These are phyloP conservation scores for Microcos paniculata DNA, from an alignment of 345 rosid genomes.

Conservation along the genomic window DNA sequence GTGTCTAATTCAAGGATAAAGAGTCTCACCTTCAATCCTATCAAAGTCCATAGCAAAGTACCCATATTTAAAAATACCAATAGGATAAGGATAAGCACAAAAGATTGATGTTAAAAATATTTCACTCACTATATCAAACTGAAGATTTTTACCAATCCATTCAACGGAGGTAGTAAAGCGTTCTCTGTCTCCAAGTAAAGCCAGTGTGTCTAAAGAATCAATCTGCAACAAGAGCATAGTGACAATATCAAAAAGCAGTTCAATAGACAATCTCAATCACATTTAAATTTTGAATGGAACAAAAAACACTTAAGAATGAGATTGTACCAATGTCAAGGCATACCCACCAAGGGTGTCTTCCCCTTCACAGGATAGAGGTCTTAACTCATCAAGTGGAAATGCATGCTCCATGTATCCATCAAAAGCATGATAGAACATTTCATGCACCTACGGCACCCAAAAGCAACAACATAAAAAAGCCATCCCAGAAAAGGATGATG, in stretches of 20 bases:
- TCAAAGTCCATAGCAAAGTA: background rate
- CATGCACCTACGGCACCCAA: slow-evolving; percentile 60
- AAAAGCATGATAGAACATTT: slow-evolving; percentile 97
- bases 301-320: background rate
- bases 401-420: slow-evolving; percentile 96
- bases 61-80: slow-evolving; percentile 5
- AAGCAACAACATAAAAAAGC: background rate
- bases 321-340: slow-evolving; percentile 84
- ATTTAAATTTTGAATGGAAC: background rate
- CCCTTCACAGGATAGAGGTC: slow-evolving; percentile 84
- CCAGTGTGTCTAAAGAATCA: slow-evolving; percentile 89
- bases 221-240: slow-evolving; percentile 45
- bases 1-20: background rate
- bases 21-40: slow-evolving; percentile 1
- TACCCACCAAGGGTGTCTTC: slow-evolving; percentile 95
- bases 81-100: background rate
- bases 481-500: background rate
- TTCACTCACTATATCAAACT: slow-evolving; percentile 95
- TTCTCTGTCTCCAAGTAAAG: slow-evolving; percentile 81
- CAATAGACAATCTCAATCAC: background rate
- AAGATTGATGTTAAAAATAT: slow-evolving; percentile 22
- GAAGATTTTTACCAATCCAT: slow-evolving; percentile 98
- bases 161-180: slow-evolving; percentile 77
- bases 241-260: slow-evolving; percentile 18
- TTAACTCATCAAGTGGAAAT: slow-evolving; percentile 91